phyloP scores from a whole-genome alignment of 2,329 filamentous ascomycete genomes.

The Thermochaetoides dissita region DNA sequence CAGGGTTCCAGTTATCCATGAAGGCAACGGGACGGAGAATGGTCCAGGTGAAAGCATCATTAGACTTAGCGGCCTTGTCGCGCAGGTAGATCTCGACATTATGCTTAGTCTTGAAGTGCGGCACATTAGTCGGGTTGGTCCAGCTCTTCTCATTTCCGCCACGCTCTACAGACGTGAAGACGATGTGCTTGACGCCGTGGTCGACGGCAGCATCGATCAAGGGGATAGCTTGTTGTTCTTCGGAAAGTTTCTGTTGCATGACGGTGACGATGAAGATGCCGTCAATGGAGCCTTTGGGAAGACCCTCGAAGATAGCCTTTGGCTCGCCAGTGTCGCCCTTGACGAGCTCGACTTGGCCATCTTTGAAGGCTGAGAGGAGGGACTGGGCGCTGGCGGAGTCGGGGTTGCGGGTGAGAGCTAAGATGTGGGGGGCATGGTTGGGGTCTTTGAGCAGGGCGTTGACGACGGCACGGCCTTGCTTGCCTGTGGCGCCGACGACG shows the following conservation, averaged over 20 bases:
- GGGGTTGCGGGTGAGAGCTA: conserved; percentile 17
- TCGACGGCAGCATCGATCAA: conserved; percentile 22
- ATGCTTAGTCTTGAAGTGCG: conserved; percentile 32
- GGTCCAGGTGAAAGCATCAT: conserved; percentile 22
- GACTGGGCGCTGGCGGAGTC: conserved; percentile 18
- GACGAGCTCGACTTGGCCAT: conserved; percentile 19
- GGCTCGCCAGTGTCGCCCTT: conserved; percentile 22
- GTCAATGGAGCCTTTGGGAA: conserved; percentile 18
- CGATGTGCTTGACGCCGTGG: conserved; percentile 20
- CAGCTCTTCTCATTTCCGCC: conserved; percentile 19
- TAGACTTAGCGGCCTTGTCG: conserved; percentile 16
- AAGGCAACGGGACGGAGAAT: conserved; percentile 27
- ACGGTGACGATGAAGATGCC: conserved; percentile 23
- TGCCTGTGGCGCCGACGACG: conserved; percentile 24
- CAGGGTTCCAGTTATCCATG: conserved; percentile 26
- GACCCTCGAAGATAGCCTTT: conserved; percentile 21
- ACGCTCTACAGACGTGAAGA: conserved; percentile 20
- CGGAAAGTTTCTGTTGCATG: conserved; percentile 16
- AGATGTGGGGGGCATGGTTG: conserved; percentile 9
- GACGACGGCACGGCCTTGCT: conserved; percentile 20
- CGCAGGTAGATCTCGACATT: conserved; percentile 45
- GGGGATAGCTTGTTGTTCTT: conserved; percentile 22
- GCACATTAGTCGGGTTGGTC: conserved; percentile 17
- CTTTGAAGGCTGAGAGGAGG: conserved; percentile 23
- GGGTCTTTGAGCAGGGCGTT: conserved; percentile 16